These are phyloP conservation scores for Lachnellula willkommii DNA, from an alignment of 2,329 filamentous ascomycete species.

Conservation along the genomic window DNA sequence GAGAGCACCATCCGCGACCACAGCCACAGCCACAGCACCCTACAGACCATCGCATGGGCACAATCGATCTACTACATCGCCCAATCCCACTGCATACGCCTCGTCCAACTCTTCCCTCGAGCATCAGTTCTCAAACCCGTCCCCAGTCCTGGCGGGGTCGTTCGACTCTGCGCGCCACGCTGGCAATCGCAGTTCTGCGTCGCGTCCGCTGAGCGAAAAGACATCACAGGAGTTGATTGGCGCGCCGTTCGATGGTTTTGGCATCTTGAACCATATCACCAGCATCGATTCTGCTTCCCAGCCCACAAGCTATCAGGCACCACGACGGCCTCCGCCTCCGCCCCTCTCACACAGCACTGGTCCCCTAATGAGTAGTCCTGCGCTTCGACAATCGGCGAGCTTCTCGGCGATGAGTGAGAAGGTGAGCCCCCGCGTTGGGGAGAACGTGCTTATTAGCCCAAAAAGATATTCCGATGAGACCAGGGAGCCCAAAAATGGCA, in stretches of 20 bases:
- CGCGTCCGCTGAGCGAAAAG: slow-evolving; percentile 40
- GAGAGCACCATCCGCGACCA: slow-evolving; percentile 55
- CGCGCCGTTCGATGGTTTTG: slow-evolving; percentile 59
- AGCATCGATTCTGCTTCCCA: slow-evolving; percentile 33
- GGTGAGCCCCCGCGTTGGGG: slow-evolving; percentile 38
- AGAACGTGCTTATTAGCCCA: slow-evolving; percentile 46
- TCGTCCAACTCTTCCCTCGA: slow-evolving; percentile 34
- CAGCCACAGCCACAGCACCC: slow-evolving; percentile 41
- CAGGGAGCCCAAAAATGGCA: slow-evolving; percentile 54
- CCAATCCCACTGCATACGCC: slow-evolving; percentile 41
- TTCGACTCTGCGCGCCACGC: slow-evolving; percentile 21
- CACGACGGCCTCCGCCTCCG: slow-evolving; percentile 39
- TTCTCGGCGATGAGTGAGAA: slow-evolving; percentile 53
- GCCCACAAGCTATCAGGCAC: slow-evolving; percentile 30
- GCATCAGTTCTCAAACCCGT: slow-evolving; percentile 26
- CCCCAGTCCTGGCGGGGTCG: slow-evolving; percentile 24
- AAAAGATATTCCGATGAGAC: slow-evolving; percentile 79
- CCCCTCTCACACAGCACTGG: slow-evolving; percentile 48
- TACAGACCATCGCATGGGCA: slow-evolving; percentile 18
- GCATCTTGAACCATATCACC: slow-evolving; percentile 54
- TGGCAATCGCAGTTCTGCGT: slow-evolving; percentile 32
- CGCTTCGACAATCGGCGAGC: slow-evolving; percentile 61
- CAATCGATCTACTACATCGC: slow-evolving; percentile 38
- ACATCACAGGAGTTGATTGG: slow-evolving; percentile 57
- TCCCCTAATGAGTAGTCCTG: slow-evolving; percentile 47